Percentiles rank a stretch among this genome's conserved stretches.
These are phyloP conservation scores for Diutina siamensis DNA, from an alignment of 1,139 yeast species.

Conservation along the genomic window DNA sequence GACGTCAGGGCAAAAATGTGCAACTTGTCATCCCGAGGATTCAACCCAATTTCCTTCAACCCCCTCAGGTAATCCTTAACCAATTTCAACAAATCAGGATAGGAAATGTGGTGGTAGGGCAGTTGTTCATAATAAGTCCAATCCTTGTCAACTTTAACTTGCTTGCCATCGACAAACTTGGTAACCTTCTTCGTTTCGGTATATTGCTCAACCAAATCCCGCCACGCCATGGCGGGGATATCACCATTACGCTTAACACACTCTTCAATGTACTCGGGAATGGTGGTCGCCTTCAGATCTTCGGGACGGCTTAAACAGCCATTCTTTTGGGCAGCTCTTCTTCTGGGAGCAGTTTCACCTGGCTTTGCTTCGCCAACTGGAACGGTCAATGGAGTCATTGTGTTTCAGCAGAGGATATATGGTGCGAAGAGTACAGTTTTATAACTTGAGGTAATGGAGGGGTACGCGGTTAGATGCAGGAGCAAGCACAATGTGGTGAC, in stretches of 20 bases:
- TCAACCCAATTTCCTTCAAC: slow-evolving; percentile 59
- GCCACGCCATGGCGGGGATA: slow-evolving; percentile 62
- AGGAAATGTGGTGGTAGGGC: slow-evolving; percentile 56
- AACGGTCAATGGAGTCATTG: slow-evolving; percentile 25
- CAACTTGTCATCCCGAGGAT: slow-evolving; percentile 47
- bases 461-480: not conserved
- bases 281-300: slow-evolving; percentile 50
- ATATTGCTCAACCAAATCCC: slow-evolving; percentile 65
- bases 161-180: slow-evolving; percentile 70
- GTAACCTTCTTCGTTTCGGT: slow-evolving; percentile 64
- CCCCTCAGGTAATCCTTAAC: slow-evolving; percentile 63
- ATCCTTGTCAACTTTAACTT: slow-evolving; percentile 59
- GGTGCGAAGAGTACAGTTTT: not conserved
- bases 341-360: slow-evolving; percentile 89
- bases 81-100: slow-evolving; percentile 39
- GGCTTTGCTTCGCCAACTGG: slow-evolving; percentile 72
- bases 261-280: slow-evolving; percentile 61
- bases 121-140: slow-evolving; percentile 83
- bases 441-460: not conserved
- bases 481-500: not conserved
- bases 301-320: slow-evolving; percentile 45
- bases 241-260: slow-evolving; percentile 46
- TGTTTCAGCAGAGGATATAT: not conserved
- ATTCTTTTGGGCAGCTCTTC: slow-evolving; percentile 52
- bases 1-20: slow-evolving; percentile 85